A percentile compares a stretch with the other conserved stretches of the same genome.
Evolutionary conservation across 768 basidiomycete species (phyloP).

Genomic region (Amyloporia xantha): DNA sequence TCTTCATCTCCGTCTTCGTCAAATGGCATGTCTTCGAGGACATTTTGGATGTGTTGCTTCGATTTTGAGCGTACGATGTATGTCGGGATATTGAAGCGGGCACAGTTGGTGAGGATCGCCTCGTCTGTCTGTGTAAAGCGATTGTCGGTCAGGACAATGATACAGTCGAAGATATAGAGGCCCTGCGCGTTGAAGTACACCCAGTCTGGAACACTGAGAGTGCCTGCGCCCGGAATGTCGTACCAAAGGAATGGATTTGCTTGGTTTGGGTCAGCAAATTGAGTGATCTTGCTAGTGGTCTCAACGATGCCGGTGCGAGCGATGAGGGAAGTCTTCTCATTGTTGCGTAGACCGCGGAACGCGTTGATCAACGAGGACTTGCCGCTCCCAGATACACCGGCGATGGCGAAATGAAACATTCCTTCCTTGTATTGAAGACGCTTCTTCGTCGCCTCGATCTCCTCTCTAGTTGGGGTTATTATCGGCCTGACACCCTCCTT

Average conservation of each 20-base stretch:
- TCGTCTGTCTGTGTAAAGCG: slow-evolving; percentile 1
- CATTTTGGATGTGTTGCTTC: slow-evolving; percentile 1
- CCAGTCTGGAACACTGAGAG: slow-evolving; percentile 1
- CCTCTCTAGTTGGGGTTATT: neutral
- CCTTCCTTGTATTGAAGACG: neutral
- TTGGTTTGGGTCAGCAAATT: neutral
- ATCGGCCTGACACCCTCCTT: neutral
- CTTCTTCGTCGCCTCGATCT: neutral
- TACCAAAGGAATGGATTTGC: slow-evolving; percentile 1
- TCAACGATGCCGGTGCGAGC: neutral
- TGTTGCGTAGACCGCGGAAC: neutral
- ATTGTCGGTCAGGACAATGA: slow-evolving; percentile 2
- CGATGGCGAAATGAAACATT: slow-evolving; percentile 1
- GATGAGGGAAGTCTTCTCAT: neutral
- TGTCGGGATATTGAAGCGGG: slow-evolving; percentile 1
- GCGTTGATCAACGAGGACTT: slow-evolving; percentile 5
- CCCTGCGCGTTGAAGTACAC: slow-evolving; percentile 5
- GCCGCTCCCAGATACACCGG: neutral
- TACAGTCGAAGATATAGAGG: slow-evolving; percentile 2
- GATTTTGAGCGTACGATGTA: slow-evolving; percentile 4
- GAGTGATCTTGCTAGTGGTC: neutral
- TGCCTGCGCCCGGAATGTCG: slow-evolving; percentile 3
- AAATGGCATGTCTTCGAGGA: neutral
- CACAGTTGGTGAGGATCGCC: slow-evolving; percentile 3
- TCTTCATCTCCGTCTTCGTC: neutral